Base-by-base conservation (phyloP, 495 filamentous ascomycete species). In the Peziza echinospora region DNA sequence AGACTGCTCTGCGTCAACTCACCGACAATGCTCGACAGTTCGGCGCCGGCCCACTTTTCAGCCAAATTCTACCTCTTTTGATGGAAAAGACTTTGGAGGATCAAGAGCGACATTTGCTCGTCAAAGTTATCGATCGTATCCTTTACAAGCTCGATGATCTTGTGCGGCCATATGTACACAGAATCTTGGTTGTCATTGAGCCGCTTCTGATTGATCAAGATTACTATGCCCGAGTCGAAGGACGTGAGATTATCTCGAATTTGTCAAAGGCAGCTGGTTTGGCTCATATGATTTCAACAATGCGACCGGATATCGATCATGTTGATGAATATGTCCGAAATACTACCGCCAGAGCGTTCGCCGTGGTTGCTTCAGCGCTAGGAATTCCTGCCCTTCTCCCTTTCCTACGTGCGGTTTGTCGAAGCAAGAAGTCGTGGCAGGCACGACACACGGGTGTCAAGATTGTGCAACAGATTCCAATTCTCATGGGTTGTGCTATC, bases 61-160 rank as follows among this genome's bases (percentile, higher is more conserved):
- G 94, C 63, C 91, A 99, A 63, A 96, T 99, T 49, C 72, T 99
- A 21, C 91, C 89, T 0, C 64, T 99, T 47, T 75, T 99, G 30
- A 96, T 99, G 91, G 91, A 99, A 66, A 93, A 92, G 65, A 89
- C 85, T 2, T 66, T 99, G 24, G 91, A 99, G 61, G 91, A 99
- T 52, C 91, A 99, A 63, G 91, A 99, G 63, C 85, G 91, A 52
- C 91, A 99, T 71, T 62, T 99, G 60, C 75, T 99, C 28, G 91
- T 96, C 63, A 99, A 99, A 67, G 91, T 99, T 58, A 94, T 99
- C 62, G 91, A 96, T 57, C 82, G 91, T 61, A 83, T 96, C 47
- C 75, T 99, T 22, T 99, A 94, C 70, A 99, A 99, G 67, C 72
- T 99, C 17, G 91, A 94, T 59, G 89, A 96, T 57, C 73, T 96